These are phyloP conservation scores for Rhizodiscina lignyota DNA, from an alignment of 495 filamentous ascomycete genomes.

Conservation along the genomic window DNA sequence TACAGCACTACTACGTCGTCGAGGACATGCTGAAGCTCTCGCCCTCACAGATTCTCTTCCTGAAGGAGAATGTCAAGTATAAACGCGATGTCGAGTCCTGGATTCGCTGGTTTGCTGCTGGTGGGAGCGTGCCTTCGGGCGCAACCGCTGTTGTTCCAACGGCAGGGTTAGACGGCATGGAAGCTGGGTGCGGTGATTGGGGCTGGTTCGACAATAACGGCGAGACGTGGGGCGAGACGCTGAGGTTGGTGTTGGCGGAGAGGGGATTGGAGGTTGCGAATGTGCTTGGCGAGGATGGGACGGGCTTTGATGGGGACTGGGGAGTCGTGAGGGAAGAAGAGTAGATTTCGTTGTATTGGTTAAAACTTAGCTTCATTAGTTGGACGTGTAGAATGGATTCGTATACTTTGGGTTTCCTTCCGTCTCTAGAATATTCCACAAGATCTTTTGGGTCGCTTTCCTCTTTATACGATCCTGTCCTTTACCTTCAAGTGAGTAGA, in stretches of 20 bases:
- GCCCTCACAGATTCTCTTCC: conserved; percentile 38
- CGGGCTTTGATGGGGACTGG: conserved; percentile 16
- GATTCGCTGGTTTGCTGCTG: conserved; percentile 21
- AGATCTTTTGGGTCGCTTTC: too few species aligned
- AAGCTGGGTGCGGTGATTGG: conserved; percentile 33
- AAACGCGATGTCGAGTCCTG: conserved; percentile 38
- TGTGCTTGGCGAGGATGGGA: conserved; percentile 17
- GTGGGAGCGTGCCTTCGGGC: too few species aligned
- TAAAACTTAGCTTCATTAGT: too few species aligned
- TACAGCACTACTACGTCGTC: conserved; percentile 44
- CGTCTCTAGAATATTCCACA: too few species aligned
- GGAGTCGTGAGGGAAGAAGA: conserved; percentile 14
- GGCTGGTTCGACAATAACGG: conserved; percentile 53
- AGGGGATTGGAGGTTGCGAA: conserved; percentile 30
- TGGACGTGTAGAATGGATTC: too few species aligned
- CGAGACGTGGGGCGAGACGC: conserved; percentile 36
- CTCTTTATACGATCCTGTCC: too few species aligned
- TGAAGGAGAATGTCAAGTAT: conserved; percentile 33
- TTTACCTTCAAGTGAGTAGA: too few species aligned
- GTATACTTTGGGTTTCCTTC: too few species aligned
- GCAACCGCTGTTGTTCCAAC: too few species aligned
- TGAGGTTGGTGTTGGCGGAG: conserved; percentile 37
- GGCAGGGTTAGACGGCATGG: too few species aligned
- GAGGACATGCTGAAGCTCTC: conserved; percentile 52
- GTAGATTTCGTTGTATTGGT: too few species aligned